phyloP scores from a whole-genome alignment of 2,329 filamentous ascomycete species.

The Seiridium cupressi region DNA sequence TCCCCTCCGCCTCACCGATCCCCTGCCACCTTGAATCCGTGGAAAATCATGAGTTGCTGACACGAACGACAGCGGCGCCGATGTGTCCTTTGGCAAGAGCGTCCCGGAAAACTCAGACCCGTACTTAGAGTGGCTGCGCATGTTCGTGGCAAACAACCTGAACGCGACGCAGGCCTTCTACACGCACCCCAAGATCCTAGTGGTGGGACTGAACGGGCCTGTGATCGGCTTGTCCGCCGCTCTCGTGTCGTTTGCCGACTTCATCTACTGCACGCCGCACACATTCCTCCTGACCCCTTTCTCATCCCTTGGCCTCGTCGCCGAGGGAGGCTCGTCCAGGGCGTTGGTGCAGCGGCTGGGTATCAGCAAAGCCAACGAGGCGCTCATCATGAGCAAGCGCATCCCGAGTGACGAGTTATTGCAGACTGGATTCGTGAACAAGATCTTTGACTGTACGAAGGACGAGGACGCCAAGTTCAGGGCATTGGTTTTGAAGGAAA shows the following conservation, averaged over 20 bases:
- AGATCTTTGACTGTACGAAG: constrained; percentile 62
- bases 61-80: constrained; percentile 63
- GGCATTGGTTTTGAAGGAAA: constrained; percentile 70
- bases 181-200: constrained; percentile 88
- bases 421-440: constrained; percentile 79
- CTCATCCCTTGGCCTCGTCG: constrained; percentile 81
- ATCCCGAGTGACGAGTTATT: constrained; percentile 74
- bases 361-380: constrained; percentile 82
- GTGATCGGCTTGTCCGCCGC: constrained; percentile 86
- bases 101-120: constrained; percentile 23
- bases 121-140: constrained; percentile 59
- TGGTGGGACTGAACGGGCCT: constrained; percentile 89
- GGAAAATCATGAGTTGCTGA: not conserved
- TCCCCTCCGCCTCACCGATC: not conserved
- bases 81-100: constrained; percentile 56
- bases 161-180: constrained; percentile 89
- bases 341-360: constrained; percentile 81
- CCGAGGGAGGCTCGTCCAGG: constrained; percentile 79
- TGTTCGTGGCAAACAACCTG: constrained; percentile 82
- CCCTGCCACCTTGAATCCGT: not conserved
- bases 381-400: constrained; percentile 83
- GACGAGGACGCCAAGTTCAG: constrained; percentile 70
- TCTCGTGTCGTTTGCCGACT: constrained; percentile 80
- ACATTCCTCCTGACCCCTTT: constrained; percentile 91
- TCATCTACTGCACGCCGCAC: constrained; percentile 81